These are phyloP conservation scores for Lichtheimia ornata DNA, from an alignment of 371 early-diverging fungal species.

Conservation along the genomic window DNA sequence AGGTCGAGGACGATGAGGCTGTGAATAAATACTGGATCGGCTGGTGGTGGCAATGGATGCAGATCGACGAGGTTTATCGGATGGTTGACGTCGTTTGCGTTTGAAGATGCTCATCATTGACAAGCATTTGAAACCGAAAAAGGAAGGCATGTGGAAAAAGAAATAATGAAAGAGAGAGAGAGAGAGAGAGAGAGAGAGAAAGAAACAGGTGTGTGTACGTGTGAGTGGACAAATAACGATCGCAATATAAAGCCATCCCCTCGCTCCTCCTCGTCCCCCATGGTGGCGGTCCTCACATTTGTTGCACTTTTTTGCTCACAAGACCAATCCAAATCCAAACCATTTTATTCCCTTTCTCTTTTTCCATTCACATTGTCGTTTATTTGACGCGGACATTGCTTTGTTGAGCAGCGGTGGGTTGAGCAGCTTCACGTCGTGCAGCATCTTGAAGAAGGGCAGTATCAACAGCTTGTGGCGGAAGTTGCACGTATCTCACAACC, in stretches of 20 bases:
- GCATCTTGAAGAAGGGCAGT: slow-evolving; percentile 96
- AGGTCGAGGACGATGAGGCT: no score
- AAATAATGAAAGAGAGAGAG: slow-evolving; percentile 12
- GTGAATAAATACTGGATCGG: no score
- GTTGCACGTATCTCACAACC: slow-evolving; percentile 95
- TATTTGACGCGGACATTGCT: slow-evolving; percentile 55
- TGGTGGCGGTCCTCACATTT: not conserved
- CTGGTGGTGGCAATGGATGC: no score
- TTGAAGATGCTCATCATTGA: slow-evolving; percentile 14
- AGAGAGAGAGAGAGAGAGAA: slow-evolving; percentile 16
- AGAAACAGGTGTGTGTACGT: not conserved
- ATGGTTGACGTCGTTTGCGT: no score
- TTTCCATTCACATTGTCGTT: slow-evolving; percentile 10
- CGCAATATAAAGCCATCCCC: no score
- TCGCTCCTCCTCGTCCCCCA: no score
- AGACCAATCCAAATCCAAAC: not conserved
- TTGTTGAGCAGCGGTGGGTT: slow-evolving; percentile 57
- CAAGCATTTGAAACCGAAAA: slow-evolving; percentile 17
- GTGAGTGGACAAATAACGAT: no score
- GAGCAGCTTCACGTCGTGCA: slow-evolving; percentile 84
- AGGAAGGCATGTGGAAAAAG: slow-evolving; percentile 23
- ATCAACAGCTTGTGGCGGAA: slow-evolving; percentile 88
- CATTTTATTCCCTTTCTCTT: slow-evolving; percentile 5
- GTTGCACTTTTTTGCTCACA: not conserved
- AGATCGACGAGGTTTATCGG: no score